phyloP scores from a whole-genome alignment of 768 basidiomycete genomes.

The Mycena sanguinolenta region DNA sequence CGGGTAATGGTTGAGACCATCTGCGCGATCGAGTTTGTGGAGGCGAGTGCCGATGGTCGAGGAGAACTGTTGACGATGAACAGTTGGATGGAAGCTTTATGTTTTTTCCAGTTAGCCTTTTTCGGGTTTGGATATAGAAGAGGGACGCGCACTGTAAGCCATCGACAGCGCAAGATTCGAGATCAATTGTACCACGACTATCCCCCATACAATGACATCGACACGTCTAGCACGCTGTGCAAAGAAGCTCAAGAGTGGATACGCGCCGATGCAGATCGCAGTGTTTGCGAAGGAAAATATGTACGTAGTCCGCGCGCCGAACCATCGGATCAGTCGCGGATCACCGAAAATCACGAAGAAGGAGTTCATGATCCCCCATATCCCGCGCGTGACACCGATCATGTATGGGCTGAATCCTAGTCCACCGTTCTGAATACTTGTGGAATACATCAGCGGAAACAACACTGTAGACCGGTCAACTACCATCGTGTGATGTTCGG shows the following conservation, averaged over 20 bases:
- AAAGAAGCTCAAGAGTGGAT: conserved; percentile 30
- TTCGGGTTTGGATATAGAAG: not conserved
- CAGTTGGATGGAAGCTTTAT: conserved; percentile 58
- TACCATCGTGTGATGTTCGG: no score
- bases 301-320: conserved; percentile 61
- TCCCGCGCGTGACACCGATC: conserved; percentile 64
- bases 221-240: conserved; percentile 30
- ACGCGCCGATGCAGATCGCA: conserved; percentile 30
- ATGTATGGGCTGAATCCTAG: conserved; percentile 60
- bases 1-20: conserved; percentile 62
- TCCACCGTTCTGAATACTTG: conserved; percentile 65
- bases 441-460: conserved; percentile 52
- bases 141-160: conserved; percentile 24
- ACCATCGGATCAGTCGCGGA: conserved; percentile 55
- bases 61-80: conserved; percentile 59
- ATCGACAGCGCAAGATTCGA: conserved; percentile 28
- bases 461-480: conserved; percentile 29
- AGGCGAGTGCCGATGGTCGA: conserved; percentile 58
- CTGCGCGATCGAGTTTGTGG: conserved; percentile 69
- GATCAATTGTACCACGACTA: conserved; percentile 31
- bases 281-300: conserved; percentile 42
- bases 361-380: conserved; percentile 61
- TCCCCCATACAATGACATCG: conserved; percentile 28
- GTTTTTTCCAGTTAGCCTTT: conserved; percentile 44
- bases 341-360: conserved; percentile 61